Conservation (phyloP, 768 basidiomycete species). For the Paxillus involutus region DNA sequence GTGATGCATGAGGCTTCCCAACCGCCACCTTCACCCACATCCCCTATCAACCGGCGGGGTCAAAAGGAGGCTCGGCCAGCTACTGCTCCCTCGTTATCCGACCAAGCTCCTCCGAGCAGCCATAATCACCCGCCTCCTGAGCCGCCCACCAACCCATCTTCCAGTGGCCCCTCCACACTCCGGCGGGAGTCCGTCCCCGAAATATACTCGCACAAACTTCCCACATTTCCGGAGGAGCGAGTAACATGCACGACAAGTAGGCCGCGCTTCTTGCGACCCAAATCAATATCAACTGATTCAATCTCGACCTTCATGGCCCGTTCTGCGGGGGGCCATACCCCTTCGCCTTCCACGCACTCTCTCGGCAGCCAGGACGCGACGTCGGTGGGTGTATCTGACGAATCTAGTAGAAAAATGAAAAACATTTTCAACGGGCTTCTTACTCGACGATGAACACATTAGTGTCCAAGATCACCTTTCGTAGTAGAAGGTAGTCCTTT, state of each 20-base stretch:
- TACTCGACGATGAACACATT: slow-evolving; percentile 32
- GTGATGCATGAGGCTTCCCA: slow-evolving; percentile 1
- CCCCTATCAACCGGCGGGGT: slow-evolving; percentile 9
- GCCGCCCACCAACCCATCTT: slow-evolving; percentile 1
- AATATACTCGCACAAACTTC: slow-evolving; percentile 9
- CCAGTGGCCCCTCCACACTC: slow-evolving; percentile 10
- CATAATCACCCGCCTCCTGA: slow-evolving; percentile 1
- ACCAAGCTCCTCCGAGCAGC: slow-evolving; percentile 7
- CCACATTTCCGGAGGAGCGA: slow-evolving; percentile 16
- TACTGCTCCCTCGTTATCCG: slow-evolving; percentile 45
- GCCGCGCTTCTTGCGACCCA: slow-evolving; percentile 37
- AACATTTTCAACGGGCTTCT: slow-evolving; percentile 42
- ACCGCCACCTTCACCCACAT: slow-evolving; percentile 23
- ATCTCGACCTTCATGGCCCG: slow-evolving; percentile 34
- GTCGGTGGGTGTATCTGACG: slow-evolving; percentile 10
- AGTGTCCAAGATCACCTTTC: not conserved
- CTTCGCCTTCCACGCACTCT: slow-evolving; percentile 6
- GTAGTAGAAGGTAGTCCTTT: not conserved
- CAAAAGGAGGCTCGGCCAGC: slow-evolving; percentile 42
- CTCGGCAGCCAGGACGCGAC: slow-evolving; percentile 5
- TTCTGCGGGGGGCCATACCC: slow-evolving; percentile 8
- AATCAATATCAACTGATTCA: slow-evolving; percentile 59
- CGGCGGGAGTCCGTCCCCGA: slow-evolving; percentile 31
- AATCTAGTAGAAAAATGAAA: slow-evolving; percentile 33
- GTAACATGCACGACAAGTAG: slow-evolving; percentile 17